Evolutionary conservation across 371 early-diverging fungal genomes (phyloP), one percentile per base, ranked within the genome.

Genomic region (Mucor ambiguus): DNA sequence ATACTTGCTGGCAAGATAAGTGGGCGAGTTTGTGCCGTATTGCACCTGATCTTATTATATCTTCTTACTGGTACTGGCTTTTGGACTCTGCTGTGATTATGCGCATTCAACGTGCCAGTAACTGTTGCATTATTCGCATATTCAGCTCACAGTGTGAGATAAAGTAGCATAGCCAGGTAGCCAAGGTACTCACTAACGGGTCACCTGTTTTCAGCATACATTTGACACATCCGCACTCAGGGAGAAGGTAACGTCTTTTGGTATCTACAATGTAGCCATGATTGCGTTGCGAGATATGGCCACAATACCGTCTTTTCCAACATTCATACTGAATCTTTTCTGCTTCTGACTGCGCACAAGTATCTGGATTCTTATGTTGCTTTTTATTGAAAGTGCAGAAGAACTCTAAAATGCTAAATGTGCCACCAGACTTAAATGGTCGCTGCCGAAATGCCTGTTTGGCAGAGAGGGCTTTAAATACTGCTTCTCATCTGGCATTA

Each of bases 41-140:
- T n/a, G 16, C 22, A 2, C 12, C 20, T 41, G 18, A 10, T 22
- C 30, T 46, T 3, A n/a, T 46, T 3, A n/a, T n/a, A 26, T n/a
- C 30, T 33, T 8, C 33, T 52, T 64, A 73, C 75, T 77, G 80
- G 72, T 83, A 85, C 26, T 86, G 75, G 18, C 66, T 82, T 43
- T 69, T 72, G 6, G 87, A 88, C 0, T 78, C 63, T 33, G 66
- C 61, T 4, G 61, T 41, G 87, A 59, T 0, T 73, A 74, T 8
- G 84, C 75, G 60, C 89, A 89, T 33, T 70, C 62, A 58, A 77
- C 64, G 66, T 89, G 88, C 77, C 70, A 87, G 58, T 83, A 87
- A 10, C 54, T 60, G 29, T 86, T 80, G 61, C 88, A 89, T 62
- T 89, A 84, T 66, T 89, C 89, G 68, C 89, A 89, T 20, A 77